These are phyloP conservation scores for Vinca minor DNA, from an alignment of 257 asterid genomes.

Conservation along the genomic window DNA sequence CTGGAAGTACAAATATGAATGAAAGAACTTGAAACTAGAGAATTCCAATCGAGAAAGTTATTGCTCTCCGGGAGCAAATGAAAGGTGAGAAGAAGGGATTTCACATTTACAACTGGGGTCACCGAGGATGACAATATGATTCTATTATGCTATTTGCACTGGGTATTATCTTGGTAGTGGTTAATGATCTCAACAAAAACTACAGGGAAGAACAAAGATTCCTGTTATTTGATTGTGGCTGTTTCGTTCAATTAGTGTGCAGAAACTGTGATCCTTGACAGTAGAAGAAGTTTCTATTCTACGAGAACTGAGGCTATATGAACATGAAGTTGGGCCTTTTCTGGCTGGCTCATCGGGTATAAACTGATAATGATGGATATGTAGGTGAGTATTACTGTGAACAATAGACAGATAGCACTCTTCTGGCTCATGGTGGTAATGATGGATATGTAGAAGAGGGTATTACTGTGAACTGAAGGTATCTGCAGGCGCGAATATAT, in stretches of 20 bases:
- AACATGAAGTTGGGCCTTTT: too few relatives aligned
- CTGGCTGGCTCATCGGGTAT: too few relatives aligned
- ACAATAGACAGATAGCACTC: too few relatives aligned
- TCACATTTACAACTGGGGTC: too few relatives aligned
- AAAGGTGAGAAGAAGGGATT: background rate
- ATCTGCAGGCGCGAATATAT: too few relatives aligned
- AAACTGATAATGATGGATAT: too few relatives aligned
- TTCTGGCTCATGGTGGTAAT: background rate
- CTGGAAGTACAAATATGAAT: background rate
- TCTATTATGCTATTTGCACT: background rate
- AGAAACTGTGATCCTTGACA: background rate
- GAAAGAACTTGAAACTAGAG: background rate
- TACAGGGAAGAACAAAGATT: background rate
- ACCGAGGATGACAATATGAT: too few relatives aligned
- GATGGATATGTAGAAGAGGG: background rate
- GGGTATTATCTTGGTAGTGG: too few relatives aligned
- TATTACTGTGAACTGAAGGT: too few relatives aligned
- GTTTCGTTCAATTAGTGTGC: background rate
- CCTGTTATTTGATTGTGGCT: background rate
- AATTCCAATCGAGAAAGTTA: background rate
- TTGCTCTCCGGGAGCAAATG: slow-evolving; percentile 1
- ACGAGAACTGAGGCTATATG: background rate
- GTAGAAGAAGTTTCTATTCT: background rate
- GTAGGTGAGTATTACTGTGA: too few relatives aligned
- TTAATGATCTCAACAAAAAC: too few relatives aligned